These are phyloP conservation scores for Neopestalotiopsis sp. DNA, from an alignment of 2,329 filamentous ascomycete genomes.

Conservation along the genomic window DNA sequence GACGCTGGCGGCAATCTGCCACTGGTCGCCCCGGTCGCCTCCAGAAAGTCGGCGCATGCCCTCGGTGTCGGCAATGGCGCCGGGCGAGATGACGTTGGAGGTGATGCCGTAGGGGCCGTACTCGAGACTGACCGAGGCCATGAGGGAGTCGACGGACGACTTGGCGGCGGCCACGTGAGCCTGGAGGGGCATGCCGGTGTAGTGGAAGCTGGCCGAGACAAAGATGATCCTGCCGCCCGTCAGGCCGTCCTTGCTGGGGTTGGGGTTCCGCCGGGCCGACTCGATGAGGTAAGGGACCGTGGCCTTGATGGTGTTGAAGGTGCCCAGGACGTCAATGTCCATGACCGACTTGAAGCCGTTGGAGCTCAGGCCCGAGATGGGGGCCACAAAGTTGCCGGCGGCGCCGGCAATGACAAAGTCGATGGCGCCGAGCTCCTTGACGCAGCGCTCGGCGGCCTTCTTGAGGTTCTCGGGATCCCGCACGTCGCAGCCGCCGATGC, in stretches of 20 bases:
- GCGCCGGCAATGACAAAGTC: slow-evolving; percentile 96
- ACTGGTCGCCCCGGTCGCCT: slow-evolving; percentile 41
- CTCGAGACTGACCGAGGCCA: slow-evolving; percentile 81
- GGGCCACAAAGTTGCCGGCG: slow-evolving; percentile 92
- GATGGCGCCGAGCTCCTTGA: slow-evolving; percentile 82
- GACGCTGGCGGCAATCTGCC: slow-evolving; percentile 51
- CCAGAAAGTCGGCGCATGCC: slow-evolving; percentile 68
- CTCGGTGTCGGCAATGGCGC: slow-evolving; percentile 85
- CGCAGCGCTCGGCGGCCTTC: slow-evolving; percentile 79
- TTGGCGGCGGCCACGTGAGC: slow-evolving; percentile 92
- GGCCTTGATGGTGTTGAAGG: slow-evolving; percentile 93
- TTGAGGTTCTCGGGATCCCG: slow-evolving; percentile 72
- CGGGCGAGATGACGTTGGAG: slow-evolving; percentile 87
- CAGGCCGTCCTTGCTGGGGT: slow-evolving; percentile 62
- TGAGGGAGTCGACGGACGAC: slow-evolving; percentile 86
- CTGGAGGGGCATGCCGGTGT: slow-evolving; percentile 84
- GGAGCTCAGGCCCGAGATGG: slow-evolving; percentile 78
- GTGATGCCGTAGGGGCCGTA: slow-evolving; percentile 88
- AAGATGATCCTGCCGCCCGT: slow-evolving; percentile 88
- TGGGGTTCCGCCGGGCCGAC: slow-evolving; percentile 71
- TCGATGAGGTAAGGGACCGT: slow-evolving; percentile 81
- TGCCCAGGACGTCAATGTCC: slow-evolving; percentile 93
- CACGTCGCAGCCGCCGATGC: slow-evolving; percentile 82
- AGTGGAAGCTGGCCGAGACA: slow-evolving; percentile 90
- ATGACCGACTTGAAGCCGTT: slow-evolving; percentile 97